Conservation (phyloP, 108 stramenopile genomes). For the Schizochytrium sp. region DNA sequence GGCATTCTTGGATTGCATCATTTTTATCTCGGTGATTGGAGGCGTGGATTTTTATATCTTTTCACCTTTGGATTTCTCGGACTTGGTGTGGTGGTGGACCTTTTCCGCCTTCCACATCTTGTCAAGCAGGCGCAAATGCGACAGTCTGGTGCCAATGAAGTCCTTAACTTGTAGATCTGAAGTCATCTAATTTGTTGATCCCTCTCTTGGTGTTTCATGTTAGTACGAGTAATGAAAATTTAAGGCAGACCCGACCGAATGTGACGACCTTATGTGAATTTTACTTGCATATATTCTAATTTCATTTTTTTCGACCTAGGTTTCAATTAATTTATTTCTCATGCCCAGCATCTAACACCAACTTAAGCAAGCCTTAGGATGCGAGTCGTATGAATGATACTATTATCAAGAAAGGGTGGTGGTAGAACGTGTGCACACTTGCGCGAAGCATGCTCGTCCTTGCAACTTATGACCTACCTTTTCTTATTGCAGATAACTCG, state of each 20-base stretch:
- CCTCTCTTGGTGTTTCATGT: too few relatives aligned
- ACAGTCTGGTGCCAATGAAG: neutral
- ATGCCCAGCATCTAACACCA: too few relatives aligned
- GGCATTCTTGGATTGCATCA: conserved; percentile 29
- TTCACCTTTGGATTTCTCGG: conserved; percentile 6
- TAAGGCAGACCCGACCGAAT: too few relatives aligned
- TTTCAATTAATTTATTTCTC: too few relatives aligned
- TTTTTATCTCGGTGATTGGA: conserved; percentile 4
- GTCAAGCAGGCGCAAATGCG: neutral
- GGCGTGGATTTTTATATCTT: conserved; percentile 13
- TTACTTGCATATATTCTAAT: too few relatives aligned
- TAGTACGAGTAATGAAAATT: too few relatives aligned
- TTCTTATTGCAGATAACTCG: neutral
- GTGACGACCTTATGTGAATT: too few relatives aligned
- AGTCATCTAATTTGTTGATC: neutral
- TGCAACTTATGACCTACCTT: neutral
- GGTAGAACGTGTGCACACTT: neutral
- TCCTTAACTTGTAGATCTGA: neutral
- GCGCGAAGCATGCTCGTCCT: neutral
- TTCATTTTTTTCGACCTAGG: too few relatives aligned
- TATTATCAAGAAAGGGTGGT: neutral
- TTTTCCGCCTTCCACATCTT: neutral
- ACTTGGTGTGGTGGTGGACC: neutral
- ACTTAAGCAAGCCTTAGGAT: too few relatives aligned
- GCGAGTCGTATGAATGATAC: too few relatives aligned